Conservation (phyloP, 2,329 filamentous ascomycete genomes). For the Fusarium metavorans region DNA sequence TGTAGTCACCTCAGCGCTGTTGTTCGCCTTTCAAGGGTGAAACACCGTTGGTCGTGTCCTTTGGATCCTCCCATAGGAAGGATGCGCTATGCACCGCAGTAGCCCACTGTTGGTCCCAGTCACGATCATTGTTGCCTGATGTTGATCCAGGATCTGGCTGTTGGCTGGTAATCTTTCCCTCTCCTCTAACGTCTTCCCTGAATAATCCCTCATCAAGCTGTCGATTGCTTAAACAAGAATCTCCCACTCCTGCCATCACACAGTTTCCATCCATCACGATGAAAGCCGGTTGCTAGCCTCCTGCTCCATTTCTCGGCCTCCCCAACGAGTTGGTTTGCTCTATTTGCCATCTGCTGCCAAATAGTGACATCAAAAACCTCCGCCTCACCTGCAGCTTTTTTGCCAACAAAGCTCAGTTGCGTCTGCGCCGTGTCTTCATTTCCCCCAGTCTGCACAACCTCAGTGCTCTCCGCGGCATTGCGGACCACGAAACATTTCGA, state of each 20-base stretch:
- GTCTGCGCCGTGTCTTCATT: slow-evolving; percentile 3
- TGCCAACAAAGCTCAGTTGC: not conserved
- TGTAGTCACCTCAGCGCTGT: not conserved
- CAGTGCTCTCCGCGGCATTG: not conserved
- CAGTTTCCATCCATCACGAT: not conserved
- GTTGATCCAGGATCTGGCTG: not conserved
- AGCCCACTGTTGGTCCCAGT: not conserved
- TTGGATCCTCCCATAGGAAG: not conserved
- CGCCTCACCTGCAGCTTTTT: not conserved
- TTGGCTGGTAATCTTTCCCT: not conserved
- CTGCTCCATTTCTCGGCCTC: not conserved
- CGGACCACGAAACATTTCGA: not conserved
- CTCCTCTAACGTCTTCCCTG: not conserved
- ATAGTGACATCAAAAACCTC: not conserved
- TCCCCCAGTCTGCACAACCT: slow-evolving; percentile 2
- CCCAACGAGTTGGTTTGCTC: not conserved
- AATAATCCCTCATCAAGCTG: not conserved
- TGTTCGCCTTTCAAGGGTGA: not conserved
- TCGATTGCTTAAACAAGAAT: not conserved
- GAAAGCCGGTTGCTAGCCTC: not conserved
- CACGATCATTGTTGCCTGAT: not conserved
- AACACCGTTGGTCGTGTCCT: not conserved
- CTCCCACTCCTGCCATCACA: not conserved
- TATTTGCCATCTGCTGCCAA: not conserved
- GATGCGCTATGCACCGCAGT: not conserved